These are phyloP conservation scores for Myxozyma neotropica DNA, from an alignment of 805 yeast genomes.

Conservation along the genomic window DNA sequence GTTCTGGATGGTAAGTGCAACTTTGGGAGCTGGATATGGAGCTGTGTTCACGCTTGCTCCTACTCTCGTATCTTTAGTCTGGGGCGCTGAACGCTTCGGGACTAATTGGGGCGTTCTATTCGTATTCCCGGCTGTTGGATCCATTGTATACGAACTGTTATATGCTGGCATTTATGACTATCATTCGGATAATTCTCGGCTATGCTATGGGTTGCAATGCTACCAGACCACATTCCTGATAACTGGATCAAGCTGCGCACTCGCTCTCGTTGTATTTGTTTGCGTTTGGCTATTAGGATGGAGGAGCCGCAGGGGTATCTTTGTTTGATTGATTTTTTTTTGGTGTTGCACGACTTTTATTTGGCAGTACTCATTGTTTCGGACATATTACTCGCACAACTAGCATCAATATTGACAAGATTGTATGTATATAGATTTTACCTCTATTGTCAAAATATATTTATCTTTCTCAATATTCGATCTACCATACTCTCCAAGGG, in stretches of 20 bases:
- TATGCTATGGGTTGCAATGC: constrained; percentile 35
- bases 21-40: constrained; percentile 77
- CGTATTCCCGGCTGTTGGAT: constrained; percentile 85
- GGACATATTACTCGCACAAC: not conserved
- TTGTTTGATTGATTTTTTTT: constrained; percentile 13
- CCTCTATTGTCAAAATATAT: too few relatives aligned
- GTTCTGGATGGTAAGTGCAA: constrained; percentile 46
- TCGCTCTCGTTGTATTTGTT: constrained; percentile 29
- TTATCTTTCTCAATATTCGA: not conserved
- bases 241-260: constrained; percentile 37
- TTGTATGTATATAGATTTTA: not conserved
- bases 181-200: constrained; percentile 39
- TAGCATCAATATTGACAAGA: not conserved
- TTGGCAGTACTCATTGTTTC: not conserved
- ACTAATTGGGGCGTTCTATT: constrained; percentile 91
- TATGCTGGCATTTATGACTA: constrained; percentile 68
- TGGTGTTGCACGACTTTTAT: not conserved
- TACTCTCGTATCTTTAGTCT: constrained; percentile 74
- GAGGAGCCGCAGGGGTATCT: constrained; percentile 15
- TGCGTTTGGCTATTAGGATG: constrained; percentile 27
- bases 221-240: constrained; percentile 38
- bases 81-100: constrained; percentile 89
- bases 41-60: constrained; percentile 86
- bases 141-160: constrained; percentile 64
- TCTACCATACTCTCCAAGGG: constrained; percentile 57